phyloP scores from a whole-genome alignment of 768 basidiomycete genomes.

The Hericium alpestre region DNA sequence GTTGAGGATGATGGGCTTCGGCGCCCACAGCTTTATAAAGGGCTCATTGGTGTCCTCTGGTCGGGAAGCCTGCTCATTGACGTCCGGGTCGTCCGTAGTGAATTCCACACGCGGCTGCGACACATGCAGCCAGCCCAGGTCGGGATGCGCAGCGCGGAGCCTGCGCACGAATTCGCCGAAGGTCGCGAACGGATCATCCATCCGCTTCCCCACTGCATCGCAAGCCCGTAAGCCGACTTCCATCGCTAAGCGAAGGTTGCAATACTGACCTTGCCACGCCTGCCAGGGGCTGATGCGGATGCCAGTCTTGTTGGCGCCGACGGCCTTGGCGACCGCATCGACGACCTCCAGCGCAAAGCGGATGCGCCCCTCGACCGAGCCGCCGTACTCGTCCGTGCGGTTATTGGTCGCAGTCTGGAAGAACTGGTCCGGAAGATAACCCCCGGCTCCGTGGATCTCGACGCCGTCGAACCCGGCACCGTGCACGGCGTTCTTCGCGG shows the following conservation, averaged over 20 bases:
- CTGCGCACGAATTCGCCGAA: slow-evolving; percentile 18
- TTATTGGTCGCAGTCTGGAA: background rate
- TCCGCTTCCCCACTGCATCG: slow-evolving; percentile 2
- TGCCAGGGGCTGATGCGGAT: background rate
- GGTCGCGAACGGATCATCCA: slow-evolving; percentile 15
- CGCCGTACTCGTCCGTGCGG: background rate
- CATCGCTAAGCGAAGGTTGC: background rate
- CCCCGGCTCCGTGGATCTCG: background rate
- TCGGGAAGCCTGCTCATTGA: too few relatives aligned
- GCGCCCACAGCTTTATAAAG: slow-evolving; percentile 35
- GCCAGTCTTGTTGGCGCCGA: background rate
- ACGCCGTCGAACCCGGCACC: background rate
- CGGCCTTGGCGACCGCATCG: background rate
- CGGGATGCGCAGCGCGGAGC: slow-evolving; percentile 15
- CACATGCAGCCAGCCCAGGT: background rate
- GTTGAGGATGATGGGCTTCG: slow-evolving; percentile 28
- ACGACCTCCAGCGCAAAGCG: background rate
- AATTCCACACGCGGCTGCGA: background rate
- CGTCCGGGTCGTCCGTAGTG: too few relatives aligned
- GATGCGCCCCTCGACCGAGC: background rate
- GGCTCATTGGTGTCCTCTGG: slow-evolving; percentile 28
- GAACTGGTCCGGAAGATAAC: background rate
- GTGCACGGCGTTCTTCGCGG: background rate
- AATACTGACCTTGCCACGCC: background rate
- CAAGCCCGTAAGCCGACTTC: background rate